Percentiles rank a stretch among this genome's conserved stretches.
These are phyloP conservation scores for Coemansia sp. DNA, from an alignment of 192 early-diverging fungal genomes.

Conservation along the genomic window DNA sequence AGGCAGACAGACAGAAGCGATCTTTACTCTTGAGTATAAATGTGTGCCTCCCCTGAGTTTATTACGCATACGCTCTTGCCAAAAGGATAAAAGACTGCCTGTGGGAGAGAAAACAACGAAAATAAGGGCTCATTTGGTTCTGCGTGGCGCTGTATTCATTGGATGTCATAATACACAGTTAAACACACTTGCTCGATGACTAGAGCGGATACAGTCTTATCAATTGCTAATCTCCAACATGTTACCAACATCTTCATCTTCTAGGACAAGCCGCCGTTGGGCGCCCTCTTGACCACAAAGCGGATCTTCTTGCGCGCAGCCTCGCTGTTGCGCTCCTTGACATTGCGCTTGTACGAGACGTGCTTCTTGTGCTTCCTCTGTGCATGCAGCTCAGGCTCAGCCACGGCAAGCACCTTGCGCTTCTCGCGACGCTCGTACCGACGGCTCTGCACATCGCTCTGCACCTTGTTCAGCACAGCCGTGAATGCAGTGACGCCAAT, in stretches of 20 bases:
- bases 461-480: slow-evolving; percentile 64
- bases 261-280: not conserved
- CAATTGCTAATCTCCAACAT: no score
- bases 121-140: not conserved
- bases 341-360: slow-evolving; percentile 65
- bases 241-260: no score
- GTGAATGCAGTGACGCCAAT: slow-evolving; percentile 76
- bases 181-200: no score
- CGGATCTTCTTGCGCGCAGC: slow-evolving; percentile 58
- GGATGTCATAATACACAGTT: no score
- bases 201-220: no score
- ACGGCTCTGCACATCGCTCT: slow-evolving; percentile 61
- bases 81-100: no score
- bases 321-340: slow-evolving; percentile 72
- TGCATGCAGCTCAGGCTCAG: slow-evolving; percentile 73
- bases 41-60: no score
- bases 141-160: not conserved
- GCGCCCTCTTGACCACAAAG: slow-evolving; percentile 17
- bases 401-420: slow-evolving; percentile 58
- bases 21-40: no score
- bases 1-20: no score
- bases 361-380: slow-evolving; percentile 70
- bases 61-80: no score
- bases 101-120: not conserved
- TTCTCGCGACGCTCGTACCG: slow-evolving; percentile 66